Percentiles rank a stretch among this genome's conserved stretches.
phyloP scores from a whole-genome alignment of 805 yeast genomes.

The Wickerhamiella bombiphila region DNA sequence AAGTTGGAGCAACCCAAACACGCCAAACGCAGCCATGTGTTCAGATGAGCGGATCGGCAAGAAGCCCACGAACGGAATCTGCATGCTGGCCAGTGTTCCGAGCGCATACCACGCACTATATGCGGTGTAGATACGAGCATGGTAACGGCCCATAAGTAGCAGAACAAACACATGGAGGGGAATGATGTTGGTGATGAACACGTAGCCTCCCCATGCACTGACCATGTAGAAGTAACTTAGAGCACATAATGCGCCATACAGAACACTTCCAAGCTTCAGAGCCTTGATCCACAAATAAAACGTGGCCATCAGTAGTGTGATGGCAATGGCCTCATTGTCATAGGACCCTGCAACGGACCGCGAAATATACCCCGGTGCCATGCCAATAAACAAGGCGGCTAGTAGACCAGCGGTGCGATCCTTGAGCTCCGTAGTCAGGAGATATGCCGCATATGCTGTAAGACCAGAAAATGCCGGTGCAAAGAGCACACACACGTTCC shows the following conservation, averaged over 20 bases:
- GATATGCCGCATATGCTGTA: constrained; percentile 80
- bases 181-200: constrained; percentile 91
- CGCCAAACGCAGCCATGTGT: constrained; percentile 97
- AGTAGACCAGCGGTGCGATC: constrained; percentile 78
- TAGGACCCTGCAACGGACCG: constrained; percentile 98
- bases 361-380: constrained; percentile 97
- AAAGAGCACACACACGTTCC: constrained; percentile 87
- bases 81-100: constrained; percentile 98
- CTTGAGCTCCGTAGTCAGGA: constrained; percentile 80
- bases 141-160: constrained; percentile 87
- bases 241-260: constrained; percentile 74
- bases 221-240: constrained; percentile 95
- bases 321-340: constrained; percentile 98
- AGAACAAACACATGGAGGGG: constrained; percentile 89
- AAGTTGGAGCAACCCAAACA: constrained; percentile 85
- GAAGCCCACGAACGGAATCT: constrained; percentile 96
- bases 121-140: constrained; percentile 67
- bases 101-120: constrained; percentile 94
- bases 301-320: constrained; percentile 86
- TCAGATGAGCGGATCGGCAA: constrained; percentile 93
- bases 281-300: constrained; percentile 94
- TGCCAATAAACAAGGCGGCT: constrained; percentile 89
- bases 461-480: constrained; percentile 95
- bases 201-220: constrained; percentile 99
- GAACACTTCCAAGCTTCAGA: constrained; percentile 75